phyloP scores from a whole-genome alignment of 2,329 filamentous ascomycete genomes.

The Aspergillus melleus region DNA sequence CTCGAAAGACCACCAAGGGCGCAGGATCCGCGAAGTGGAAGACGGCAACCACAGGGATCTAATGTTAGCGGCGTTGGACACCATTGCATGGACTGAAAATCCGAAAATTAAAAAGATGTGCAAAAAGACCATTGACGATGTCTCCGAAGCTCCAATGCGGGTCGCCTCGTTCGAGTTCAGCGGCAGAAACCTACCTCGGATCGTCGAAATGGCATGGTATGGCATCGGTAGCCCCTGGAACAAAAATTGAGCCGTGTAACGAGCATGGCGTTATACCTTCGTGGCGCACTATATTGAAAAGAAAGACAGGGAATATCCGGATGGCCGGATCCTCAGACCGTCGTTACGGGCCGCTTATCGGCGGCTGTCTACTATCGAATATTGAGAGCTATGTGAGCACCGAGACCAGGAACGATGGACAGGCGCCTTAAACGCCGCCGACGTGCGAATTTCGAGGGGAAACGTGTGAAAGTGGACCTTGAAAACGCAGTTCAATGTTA shows the following conservation, averaged over 20 bases:
- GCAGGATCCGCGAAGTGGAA: slow-evolving; percentile 18
- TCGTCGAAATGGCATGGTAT: slow-evolving; percentile 19
- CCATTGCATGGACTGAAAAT: slow-evolving; percentile 31
- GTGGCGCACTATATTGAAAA: slow-evolving; percentile 1
- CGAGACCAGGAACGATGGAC: slow-evolving; percentile 21
- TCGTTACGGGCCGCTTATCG: slow-evolving; percentile 9
- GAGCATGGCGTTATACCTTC: slow-evolving; percentile 4
- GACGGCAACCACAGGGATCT: slow-evolving; percentile 23
- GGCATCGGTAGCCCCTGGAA: slow-evolving; percentile 8
- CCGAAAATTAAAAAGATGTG: slow-evolving; percentile 17
- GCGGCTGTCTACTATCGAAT: slow-evolving; percentile 11
- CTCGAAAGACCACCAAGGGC: slow-evolving; percentile 20
- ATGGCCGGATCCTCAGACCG: slow-evolving; percentile 2
- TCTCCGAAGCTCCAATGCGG: slow-evolving; percentile 6
- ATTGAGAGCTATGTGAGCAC: slow-evolving; percentile 4
- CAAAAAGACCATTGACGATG: slow-evolving; percentile 2
- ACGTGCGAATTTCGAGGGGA: slow-evolving; percentile 12
- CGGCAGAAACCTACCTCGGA: slow-evolving; percentile 17
- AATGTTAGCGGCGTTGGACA: slow-evolving; percentile 32
- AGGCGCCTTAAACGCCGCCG: slow-evolving; percentile 37
- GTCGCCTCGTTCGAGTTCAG: slow-evolving; percentile 19
- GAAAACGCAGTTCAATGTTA: slow-evolving; percentile 3
- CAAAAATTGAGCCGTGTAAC: slow-evolving; percentile 22
- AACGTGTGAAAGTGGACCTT: slow-evolving; percentile 13
- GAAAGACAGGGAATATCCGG: slow-evolving; percentile 5